Evolutionary conservation across 176 grass and related monocot genomes (phyloP).

Genomic region (Lolium multiflorum): DNA sequence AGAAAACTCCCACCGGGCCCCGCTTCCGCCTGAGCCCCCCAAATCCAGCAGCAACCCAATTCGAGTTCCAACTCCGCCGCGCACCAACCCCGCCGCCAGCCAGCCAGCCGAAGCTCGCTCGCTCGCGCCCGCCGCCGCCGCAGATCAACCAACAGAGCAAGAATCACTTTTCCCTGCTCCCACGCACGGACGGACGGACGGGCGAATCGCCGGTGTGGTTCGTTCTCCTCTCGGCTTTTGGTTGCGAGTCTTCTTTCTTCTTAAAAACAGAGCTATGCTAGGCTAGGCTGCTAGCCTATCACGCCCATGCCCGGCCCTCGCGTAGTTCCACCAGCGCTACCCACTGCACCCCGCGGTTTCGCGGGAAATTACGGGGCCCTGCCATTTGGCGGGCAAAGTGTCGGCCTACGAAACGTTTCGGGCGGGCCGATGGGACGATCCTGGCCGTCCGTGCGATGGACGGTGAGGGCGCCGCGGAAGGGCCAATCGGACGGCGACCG

Average conservation of each 20-base stretch:
- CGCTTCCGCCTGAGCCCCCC: neutral
- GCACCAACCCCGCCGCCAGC: neutral
- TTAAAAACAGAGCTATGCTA: slow-evolving; percentile 25
- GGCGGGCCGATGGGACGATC: slow-evolving; percentile 5
- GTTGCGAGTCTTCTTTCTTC: slow-evolving; percentile 19
- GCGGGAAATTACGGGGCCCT: neutral
- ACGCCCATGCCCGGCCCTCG: slow-evolving; percentile 29
- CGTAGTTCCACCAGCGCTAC: neutral
- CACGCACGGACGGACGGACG: neutral
- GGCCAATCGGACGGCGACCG: slow-evolving; percentile 29
- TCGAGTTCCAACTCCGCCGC: slow-evolving; percentile 41
- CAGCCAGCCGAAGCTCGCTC: neutral
- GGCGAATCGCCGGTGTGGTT: neutral
- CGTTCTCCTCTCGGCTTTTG: neutral
- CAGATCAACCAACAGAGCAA: neutral
- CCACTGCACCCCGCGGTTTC: neutral
- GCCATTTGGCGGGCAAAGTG: slow-evolving; percentile 75
- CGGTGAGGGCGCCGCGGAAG: neutral
- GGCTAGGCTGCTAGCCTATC: slow-evolving; percentile 20
- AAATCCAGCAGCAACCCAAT: slow-evolving; percentile 9
- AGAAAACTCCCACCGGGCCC: slow-evolving; percentile 3
- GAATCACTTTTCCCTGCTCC: neutral
- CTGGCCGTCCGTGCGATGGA: neutral
- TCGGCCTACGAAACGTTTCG: slow-evolving; percentile 45
- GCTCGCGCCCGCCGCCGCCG: neutral